Base-by-base conservation (phyloP, 108 stramenopile species). In the Skeletonema menzelii region DNA sequence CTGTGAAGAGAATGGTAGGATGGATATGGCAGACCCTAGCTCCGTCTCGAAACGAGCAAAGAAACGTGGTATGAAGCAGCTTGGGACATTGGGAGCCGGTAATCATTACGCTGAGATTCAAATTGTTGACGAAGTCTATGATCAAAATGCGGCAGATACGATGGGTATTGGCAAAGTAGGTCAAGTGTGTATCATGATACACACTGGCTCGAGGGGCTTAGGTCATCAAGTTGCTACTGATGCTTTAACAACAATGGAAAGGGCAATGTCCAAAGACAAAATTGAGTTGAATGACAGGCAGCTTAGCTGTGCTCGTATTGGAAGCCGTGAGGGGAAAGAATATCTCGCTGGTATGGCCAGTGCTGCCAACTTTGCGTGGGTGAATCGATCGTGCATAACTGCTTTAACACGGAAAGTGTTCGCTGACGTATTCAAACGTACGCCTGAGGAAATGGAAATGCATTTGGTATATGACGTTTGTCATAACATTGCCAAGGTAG, bases 161-260 rank as follows among this genome's bases (percentile, higher is more conserved):
- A 91, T 95, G 92, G 94, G 92, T 2, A 82, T 95, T 32, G 85
- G 84, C 24, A 70, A 13, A 6, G 40, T 74, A 27, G 89, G 86
- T 8, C 91, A 91, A 72, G 90, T 95, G 55, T 87, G 85, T 49
- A 76, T 95, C 40, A 93, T 93, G 92, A 92, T 95, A 72, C 94
- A 95, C 71, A 86, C 82, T 27, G 94, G 94, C 1, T 73, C 69
- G 27, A 70, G 94, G 26, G 94, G 94, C 3, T 63, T 95, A 55
- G 94, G 94, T 4, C 94, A 95, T 77, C 94, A 95, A 53, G 92
- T 95, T 20, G 94, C 94, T 12, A 92, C 94, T 0, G 94, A 95
- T 66, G 89, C 94, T 15, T 73, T 95, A 27, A 77, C 75, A 1
- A 65, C 65, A 58, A 95, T 95, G 94, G 94, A 95, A 40, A 79